A percentile compares a stretch with the other conserved stretches of the same genome.
Evolutionary conservation across 257 asterid species (phyloP).

Genomic region (Przewalskia tangutica): DNA sequence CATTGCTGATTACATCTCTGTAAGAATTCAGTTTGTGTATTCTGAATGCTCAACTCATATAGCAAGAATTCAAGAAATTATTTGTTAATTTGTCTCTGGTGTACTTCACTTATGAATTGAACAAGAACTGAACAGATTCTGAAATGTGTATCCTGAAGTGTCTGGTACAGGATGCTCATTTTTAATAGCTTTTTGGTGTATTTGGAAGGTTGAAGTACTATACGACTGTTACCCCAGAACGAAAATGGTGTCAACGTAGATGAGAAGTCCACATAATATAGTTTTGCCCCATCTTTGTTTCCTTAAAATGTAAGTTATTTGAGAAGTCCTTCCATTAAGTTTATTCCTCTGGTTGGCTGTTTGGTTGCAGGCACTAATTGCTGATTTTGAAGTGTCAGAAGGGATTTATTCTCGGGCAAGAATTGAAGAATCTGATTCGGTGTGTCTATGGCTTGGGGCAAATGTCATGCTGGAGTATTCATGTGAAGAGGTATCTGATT

Average conservation of each 20-base stretch:
- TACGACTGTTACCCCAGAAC: neutral
- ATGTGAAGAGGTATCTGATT: slow-evolving; percentile 56
- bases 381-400: slow-evolving; percentile 94
- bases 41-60: neutral
- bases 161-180: neutral
- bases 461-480: slow-evolving; percentile 95
- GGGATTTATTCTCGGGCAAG: slow-evolving; percentile 86
- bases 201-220: neutral
- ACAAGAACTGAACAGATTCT: neutral
- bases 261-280: neutral
- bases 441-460: slow-evolving; percentile 96
- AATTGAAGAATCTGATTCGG: slow-evolving; percentile 73
- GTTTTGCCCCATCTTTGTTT: neutral
- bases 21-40: neutral
- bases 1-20: neutral
- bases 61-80: neutral
- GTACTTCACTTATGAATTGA: neutral
- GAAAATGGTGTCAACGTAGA: neutral
- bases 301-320: neutral
- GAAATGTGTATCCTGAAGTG: neutral
- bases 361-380: slow-evolving; percentile 53
- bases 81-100: neutral
- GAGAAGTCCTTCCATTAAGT: neutral
- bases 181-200: neutral
- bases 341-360: neutral